Conservation (phyloP, 306 rosid genomes). For the Abrus precatorius region DNA sequence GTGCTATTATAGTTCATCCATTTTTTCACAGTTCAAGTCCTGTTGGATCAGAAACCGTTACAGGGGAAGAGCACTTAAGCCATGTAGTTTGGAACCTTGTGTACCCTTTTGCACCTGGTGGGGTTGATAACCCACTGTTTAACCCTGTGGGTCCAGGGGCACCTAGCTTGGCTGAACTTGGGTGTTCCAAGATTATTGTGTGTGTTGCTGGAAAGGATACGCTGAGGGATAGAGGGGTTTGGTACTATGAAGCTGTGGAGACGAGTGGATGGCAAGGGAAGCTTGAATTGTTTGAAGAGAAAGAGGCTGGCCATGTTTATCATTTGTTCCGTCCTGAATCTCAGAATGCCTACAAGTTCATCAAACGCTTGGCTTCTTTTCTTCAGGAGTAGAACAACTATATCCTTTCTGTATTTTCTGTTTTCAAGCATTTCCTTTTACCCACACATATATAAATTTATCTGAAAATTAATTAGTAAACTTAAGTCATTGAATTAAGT, state of each 20-base stretch:
- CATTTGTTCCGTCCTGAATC: conserved; percentile 44
- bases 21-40: conserved; percentile 55
- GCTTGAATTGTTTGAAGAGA: conserved; percentile 48
- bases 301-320: conserved; percentile 50
- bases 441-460: too few relatives aligned
- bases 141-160: conserved; percentile 55
- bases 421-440: background rate
- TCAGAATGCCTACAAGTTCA: conserved; percentile 10
- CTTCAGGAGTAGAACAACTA: background rate
- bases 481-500: too few relatives aligned
- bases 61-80: background rate
- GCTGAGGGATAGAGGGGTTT: conserved; percentile 54
- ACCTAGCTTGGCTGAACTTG: conserved; percentile 54
- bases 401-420: background rate
- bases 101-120: conserved; percentile 52
- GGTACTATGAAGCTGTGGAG: conserved; percentile 50
- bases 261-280: conserved; percentile 60
- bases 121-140: conserved; percentile 50
- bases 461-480: too few relatives aligned
- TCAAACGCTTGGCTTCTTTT: conserved; percentile 29
- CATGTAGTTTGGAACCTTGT: conserved; percentile 48
- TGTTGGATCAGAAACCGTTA: conserved; percentile 41
- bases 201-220: conserved; percentile 52
- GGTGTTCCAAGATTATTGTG: conserved; percentile 53
- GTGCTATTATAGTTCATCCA: conserved; percentile 57